phyloP scores from a whole-genome alignment of 192 early-diverging fungal species.

The Thoreauomyces humboldtii region DNA sequence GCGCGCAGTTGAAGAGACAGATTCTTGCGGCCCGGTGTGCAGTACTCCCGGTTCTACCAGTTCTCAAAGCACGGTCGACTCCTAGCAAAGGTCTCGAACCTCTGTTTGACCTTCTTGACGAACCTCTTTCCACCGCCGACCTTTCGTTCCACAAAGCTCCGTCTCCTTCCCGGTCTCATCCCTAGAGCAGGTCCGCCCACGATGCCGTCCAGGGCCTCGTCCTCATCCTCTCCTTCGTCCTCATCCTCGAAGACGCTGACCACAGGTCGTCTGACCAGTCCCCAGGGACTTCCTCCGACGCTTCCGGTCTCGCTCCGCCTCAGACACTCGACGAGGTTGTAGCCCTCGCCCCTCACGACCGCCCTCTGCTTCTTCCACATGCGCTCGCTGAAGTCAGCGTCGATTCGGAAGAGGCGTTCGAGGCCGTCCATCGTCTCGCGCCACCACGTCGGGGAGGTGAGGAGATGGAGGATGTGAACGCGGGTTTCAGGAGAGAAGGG shows the following conservation, averaged over 20 bases:
- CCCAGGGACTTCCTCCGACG: conserved; percentile 35
- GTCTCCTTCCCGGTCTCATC: conserved; percentile 21
- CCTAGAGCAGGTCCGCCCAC: conserved; percentile 14
- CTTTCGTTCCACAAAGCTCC: conserved; percentile 27
- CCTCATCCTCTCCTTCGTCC: conserved; percentile 23
- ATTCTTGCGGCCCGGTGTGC: too few species aligned
- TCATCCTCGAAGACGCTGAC: conserved; percentile 53
- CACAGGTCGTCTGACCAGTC: conserved; percentile 43
- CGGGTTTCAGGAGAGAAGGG: conserved; percentile 74
- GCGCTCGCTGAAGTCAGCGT: conserved; percentile 74
- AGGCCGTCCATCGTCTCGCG: conserved; percentile 67
- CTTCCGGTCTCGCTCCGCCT: conserved; percentile 46
- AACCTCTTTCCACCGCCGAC: conserved; percentile 27
- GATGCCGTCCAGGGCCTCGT: conserved; percentile 22
- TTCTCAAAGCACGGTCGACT: conserved; percentile 43
- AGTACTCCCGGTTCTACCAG: too few species aligned
- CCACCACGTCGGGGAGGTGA: conserved; percentile 79
- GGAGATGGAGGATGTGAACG: conserved; percentile 60
- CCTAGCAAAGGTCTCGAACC: conserved; percentile 53
- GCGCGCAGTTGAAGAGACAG: too few species aligned
- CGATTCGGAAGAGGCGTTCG: conserved; percentile 61
- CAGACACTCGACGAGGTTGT: conserved; percentile 75
- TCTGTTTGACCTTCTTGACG: conserved; percentile 35
- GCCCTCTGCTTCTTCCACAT: conserved; percentile 81
- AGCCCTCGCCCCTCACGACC: conserved; percentile 83